Conservation (phyloP, 805 yeast species). For the Nakazawaea sp. region DNA sequence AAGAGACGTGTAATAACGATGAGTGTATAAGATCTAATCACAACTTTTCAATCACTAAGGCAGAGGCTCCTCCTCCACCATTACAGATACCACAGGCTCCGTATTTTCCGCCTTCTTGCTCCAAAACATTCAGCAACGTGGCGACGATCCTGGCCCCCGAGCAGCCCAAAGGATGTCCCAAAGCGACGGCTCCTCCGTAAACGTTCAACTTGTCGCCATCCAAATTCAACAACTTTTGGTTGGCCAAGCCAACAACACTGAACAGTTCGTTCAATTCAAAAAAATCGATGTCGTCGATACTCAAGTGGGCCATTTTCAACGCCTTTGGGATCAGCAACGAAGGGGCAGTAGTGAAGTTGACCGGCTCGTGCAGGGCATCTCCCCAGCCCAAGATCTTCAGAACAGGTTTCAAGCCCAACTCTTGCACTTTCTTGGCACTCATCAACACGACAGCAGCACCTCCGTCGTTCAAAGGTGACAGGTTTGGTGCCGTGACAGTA, state of each 20-base stretch:
- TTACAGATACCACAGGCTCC: slow-evolving; percentile 98
- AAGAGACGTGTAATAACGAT: slow-evolving; percentile 7
- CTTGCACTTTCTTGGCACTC: slow-evolving; percentile 77
- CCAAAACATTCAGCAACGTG: slow-evolving; percentile 72
- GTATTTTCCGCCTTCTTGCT: slow-evolving; percentile 78
- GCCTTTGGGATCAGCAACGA: slow-evolving; percentile 95
- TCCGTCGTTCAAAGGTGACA: slow-evolving; percentile 95
- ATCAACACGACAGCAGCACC: slow-evolving; percentile 92
- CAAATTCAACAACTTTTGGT: slow-evolving; percentile 61
- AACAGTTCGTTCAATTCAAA: slow-evolving; percentile 98
- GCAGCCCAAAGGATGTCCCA: slow-evolving; percentile 93
- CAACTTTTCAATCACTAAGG: slow-evolving; percentile 72
- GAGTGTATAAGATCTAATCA: not conserved
- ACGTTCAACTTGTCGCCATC: slow-evolving; percentile 69
- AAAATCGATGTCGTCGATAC: slow-evolving; percentile 67
- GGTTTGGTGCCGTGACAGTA: slow-evolving; percentile 95
- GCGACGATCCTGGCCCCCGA: slow-evolving; percentile 94
- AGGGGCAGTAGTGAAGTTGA: slow-evolving; percentile 95
- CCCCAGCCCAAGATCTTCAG: slow-evolving; percentile 94
- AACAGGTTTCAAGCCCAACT: slow-evolving; percentile 80
- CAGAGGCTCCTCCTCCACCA: slow-evolving; percentile 99
- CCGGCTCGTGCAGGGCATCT: slow-evolving; percentile 94
- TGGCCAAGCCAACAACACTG: slow-evolving; percentile 92
- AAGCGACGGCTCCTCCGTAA: slow-evolving; percentile 94
- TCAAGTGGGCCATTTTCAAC: slow-evolving; percentile 72